These are phyloP conservation scores for Saccharomycopsis fibuligera DNA, from an alignment of 805 yeast genomes.

Conservation along the genomic window DNA sequence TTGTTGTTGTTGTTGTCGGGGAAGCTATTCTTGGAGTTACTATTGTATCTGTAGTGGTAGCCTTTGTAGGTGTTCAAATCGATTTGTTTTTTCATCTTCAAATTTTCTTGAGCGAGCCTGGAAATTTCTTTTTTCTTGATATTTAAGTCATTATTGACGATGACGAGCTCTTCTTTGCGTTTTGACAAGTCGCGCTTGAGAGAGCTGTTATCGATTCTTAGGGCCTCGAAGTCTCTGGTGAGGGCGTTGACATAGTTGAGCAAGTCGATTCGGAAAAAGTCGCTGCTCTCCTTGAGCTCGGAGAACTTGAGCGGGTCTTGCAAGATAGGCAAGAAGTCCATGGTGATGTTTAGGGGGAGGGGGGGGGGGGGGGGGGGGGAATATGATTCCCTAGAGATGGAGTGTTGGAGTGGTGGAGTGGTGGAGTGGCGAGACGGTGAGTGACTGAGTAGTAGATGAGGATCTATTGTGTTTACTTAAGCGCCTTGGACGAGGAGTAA, in stretches of 20 bases:
- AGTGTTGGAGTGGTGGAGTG: too few relatives aligned
- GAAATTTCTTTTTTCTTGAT: slow-evolving; percentile 18
- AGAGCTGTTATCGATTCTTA: slow-evolving; percentile 7
- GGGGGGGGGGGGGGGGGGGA: too few relatives aligned
- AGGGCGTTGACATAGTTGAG: slow-evolving; percentile 18
- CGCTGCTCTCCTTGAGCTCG: slow-evolving; percentile 8
- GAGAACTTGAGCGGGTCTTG: slow-evolving; percentile 18
- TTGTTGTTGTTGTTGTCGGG: background rate
- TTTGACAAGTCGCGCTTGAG: slow-evolving; percentile 12
- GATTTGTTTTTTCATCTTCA: slow-evolving; percentile 11
- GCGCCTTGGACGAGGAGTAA: too few relatives aligned
- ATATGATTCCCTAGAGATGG: too few relatives aligned
- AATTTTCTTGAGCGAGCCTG: slow-evolving; percentile 12
- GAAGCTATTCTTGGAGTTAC: background rate
- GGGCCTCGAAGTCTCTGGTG: slow-evolving; percentile 11
- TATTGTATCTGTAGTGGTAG: slow-evolving; percentile 12
- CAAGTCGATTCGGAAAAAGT: slow-evolving; percentile 19
- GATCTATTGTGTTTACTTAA: too few relatives aligned
- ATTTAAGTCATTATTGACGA: slow-evolving; percentile 16
- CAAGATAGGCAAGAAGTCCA: slow-evolving; percentile 17
- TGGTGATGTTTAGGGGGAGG: too few relatives aligned
- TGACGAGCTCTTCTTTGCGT: slow-evolving; percentile 19
- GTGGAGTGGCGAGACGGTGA: too few relatives aligned
- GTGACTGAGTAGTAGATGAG: too few relatives aligned
- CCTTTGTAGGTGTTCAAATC: slow-evolving; percentile 11